phyloP scores from a whole-genome alignment of 371 early-diverging fungal genomes.

The Mortierella sp. region DNA sequence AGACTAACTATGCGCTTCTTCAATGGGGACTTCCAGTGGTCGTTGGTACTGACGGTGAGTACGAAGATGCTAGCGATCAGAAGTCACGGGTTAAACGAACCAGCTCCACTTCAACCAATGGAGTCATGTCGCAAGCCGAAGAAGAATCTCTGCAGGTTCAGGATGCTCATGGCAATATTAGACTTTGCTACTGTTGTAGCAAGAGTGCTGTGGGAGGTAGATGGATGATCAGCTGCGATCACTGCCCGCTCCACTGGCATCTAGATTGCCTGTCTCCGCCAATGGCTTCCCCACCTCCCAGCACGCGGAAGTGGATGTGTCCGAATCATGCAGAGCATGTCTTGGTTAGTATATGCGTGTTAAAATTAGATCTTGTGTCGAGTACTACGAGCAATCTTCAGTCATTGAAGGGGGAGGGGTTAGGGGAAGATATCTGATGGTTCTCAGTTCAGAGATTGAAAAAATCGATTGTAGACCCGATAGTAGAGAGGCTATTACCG shows the following conservation, averaged over 20 bases:
- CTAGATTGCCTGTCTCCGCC: conserved; percentile 91
- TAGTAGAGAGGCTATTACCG: too few species aligned
- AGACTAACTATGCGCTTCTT: not conserved
- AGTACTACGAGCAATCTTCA: not conserved
- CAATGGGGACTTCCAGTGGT: conserved; percentile 54
- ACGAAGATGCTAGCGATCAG: conserved; percentile 61
- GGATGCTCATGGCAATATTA: conserved; percentile 65
- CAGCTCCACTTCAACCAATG: not conserved
- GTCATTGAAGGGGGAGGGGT: too few species aligned
- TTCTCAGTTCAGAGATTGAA: too few species aligned
- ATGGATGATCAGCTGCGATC: conserved; percentile 83
- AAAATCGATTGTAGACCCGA: too few species aligned
- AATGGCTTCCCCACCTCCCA: conserved; percentile 74
- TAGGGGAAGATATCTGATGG: too few species aligned
- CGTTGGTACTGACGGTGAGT: conserved; percentile 70
- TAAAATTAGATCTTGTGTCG: too few species aligned
- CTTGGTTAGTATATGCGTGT: conserved; percentile 6
- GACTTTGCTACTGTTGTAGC: conserved; percentile 73
- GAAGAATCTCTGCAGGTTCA: conserved; percentile 40
- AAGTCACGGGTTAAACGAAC: conserved; percentile 54
- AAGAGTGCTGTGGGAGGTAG: conserved; percentile 66
- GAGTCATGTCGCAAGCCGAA: conserved; percentile 28
- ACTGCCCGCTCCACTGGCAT: conserved; percentile 91
- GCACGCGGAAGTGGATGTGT: conserved; percentile 87
- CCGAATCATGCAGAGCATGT: conserved; percentile 58